phyloP scores from a whole-genome alignment of 2,329 filamentous ascomycete genomes.

The Calcarisporium arbuscula region DNA sequence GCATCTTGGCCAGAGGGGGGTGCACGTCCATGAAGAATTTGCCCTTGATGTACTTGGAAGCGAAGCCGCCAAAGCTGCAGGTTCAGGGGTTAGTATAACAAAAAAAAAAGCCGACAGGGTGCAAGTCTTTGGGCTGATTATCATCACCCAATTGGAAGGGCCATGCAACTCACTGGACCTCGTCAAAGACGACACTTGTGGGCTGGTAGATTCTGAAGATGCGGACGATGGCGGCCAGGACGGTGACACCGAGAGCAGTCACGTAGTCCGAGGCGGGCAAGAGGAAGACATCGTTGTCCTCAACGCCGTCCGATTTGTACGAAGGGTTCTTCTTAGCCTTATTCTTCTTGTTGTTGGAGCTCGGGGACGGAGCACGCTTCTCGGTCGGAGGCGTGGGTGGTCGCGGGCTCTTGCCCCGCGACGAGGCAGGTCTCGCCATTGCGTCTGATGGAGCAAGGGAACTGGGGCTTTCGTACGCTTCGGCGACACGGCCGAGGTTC shows the following conservation, averaged over 20 bases:
- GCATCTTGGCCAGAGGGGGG: conserved; percentile 89
- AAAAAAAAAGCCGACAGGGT: too few relatives aligned
- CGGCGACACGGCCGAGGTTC: conserved; percentile 1
- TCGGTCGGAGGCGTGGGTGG: conserved; percentile 20
- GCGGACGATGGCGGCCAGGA: conserved; percentile 72
- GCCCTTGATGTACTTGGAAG: conserved; percentile 98
- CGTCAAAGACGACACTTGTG: conserved; percentile 94
- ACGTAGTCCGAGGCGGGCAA: conserved; percentile 81
- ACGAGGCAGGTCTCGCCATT: conserved; percentile 28
- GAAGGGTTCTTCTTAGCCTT: conserved; percentile 39
- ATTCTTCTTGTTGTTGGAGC: conserved; percentile 27
- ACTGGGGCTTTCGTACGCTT: conserved; percentile 1
- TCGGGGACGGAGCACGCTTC: conserved; percentile 7
- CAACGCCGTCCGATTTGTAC: conserved; percentile 73
- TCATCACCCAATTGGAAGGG: background rate
- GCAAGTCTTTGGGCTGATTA: background rate
- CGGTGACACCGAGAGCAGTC: conserved; percentile 63
- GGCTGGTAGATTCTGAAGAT: conserved; percentile 96
- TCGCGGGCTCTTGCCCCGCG: conserved; percentile 30
- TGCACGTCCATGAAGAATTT: conserved; percentile 99
- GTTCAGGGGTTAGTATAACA: conserved; percentile 11
- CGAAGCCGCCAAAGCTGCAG: conserved; percentile 88
- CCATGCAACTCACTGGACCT: conserved; percentile 79
- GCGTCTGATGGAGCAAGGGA: too few relatives aligned
- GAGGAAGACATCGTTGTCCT: conserved; percentile 86